These are phyloP conservation scores for Colletotrichum camelliae DNA, from an alignment of 2,329 filamentous ascomycete species.

Conservation along the genomic window DNA sequence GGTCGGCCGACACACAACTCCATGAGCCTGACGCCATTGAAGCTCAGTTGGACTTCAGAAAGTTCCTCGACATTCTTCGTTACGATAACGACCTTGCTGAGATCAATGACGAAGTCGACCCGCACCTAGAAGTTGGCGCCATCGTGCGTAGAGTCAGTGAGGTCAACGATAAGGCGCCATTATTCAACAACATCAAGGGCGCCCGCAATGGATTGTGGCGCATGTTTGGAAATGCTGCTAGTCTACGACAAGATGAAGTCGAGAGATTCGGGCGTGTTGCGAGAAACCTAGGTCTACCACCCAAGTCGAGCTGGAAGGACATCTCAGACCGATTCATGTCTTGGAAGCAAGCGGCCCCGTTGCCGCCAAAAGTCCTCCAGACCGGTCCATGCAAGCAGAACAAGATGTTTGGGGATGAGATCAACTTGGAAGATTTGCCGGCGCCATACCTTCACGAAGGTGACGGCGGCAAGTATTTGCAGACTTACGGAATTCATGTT, in stretches of 20 bases:
- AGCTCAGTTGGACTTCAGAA: constrained; percentile 41
- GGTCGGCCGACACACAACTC: not conserved
- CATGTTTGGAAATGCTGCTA: constrained; percentile 49
- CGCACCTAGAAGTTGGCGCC: constrained; percentile 49
- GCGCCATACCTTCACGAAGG: constrained; percentile 46
- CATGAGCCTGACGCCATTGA: not conserved
- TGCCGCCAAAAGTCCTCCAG: constrained; percentile 24
- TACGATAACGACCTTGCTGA: constrained; percentile 49
- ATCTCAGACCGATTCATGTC: constrained; percentile 36
- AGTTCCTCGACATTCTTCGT: constrained; percentile 47
- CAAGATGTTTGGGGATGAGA: constrained; percentile 39
- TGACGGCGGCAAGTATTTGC: constrained; percentile 55
- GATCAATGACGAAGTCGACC: constrained; percentile 46
- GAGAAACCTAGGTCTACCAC: constrained; percentile 43
- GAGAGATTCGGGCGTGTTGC: constrained; percentile 46
- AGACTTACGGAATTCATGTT: constrained; percentile 55
- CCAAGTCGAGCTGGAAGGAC: constrained; percentile 37
- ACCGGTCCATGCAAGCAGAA: constrained; percentile 49
- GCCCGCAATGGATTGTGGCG: constrained; percentile 48
- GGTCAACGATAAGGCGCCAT: constrained; percentile 49
- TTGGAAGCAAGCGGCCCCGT: constrained; percentile 37
- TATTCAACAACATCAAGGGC: constrained; percentile 57
- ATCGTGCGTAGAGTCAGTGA: constrained; percentile 52
- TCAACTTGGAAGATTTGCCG: constrained; percentile 48
- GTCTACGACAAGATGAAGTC: constrained; percentile 34